phyloP scores from a whole-genome alignment of 176 grass and related monocot species.

The Guadua angustifolia region DNA sequence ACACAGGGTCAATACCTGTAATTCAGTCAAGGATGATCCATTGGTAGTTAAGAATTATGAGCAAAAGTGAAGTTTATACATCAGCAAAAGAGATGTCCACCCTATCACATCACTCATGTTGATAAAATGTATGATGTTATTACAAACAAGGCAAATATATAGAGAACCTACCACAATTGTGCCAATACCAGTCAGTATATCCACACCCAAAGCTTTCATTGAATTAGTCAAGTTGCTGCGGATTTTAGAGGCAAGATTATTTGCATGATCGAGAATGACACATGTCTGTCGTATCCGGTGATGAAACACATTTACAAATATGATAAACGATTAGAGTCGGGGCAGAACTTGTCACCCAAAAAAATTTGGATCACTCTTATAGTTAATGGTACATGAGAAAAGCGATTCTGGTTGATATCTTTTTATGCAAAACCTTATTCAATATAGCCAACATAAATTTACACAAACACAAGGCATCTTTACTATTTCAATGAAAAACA shows the following conservation, averaged over 20 bases:
- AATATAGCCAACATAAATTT: background rate
- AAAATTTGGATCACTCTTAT: background rate
- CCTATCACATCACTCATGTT: background rate
- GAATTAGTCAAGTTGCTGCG: too few species aligned
- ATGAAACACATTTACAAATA: constrained; percentile 61
- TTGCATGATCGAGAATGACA: too few species aligned
- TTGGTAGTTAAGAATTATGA: background rate
- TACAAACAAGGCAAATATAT: background rate
- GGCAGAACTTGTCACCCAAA: background rate
- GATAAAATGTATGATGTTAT: background rate
- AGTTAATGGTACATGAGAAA: constrained; percentile 2
- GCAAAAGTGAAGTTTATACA: constrained; percentile 14
- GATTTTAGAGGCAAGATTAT: too few species aligned
- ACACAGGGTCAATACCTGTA: background rate
- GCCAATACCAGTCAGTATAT: too few species aligned
- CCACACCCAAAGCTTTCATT: too few species aligned
- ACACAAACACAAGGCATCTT: background rate
- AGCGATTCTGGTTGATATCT: background rate
- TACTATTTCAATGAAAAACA: constrained; percentile 21
- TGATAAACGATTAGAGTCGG: background rate
- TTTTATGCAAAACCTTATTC: constrained; percentile 13
- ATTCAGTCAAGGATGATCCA: background rate
- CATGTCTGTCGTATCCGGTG: constrained; percentile 87
- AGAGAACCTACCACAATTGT: constrained; percentile 71
- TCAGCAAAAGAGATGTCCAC: background rate